A percentile compares a stretch with the other conserved stretches of the same genome.
Conservation (phyloP, 345 rosid genomes). For the Eucalyptus tenuipes region DNA sequence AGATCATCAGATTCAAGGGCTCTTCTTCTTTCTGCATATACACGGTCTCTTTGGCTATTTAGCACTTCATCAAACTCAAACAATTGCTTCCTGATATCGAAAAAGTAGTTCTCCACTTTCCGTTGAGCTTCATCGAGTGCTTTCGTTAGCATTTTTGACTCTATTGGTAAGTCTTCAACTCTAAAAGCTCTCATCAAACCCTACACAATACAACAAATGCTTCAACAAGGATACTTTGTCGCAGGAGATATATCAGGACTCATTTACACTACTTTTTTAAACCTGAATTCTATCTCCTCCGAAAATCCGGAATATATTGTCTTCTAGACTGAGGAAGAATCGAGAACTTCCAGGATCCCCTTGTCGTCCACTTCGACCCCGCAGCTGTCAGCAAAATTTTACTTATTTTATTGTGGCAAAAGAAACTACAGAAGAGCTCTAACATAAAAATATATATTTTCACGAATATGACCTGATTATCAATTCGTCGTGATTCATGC, state of each 20-base stretch:
- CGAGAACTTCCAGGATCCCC: constrained; percentile 99
- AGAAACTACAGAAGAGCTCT: background rate
- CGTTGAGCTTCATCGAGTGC: constrained; percentile 97
- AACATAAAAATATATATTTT: background rate
- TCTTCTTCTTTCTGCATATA: constrained; percentile 88
- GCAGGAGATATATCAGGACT: background rate
- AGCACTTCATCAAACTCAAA: constrained; percentile 95
- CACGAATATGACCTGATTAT: constrained; percentile 56
- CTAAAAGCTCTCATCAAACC: constrained; percentile 97
- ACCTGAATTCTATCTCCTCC: constrained; percentile 98
- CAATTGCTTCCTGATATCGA: constrained; percentile 83
- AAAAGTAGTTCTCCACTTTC: constrained; percentile 93
- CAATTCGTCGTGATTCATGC: constrained; percentile 89
- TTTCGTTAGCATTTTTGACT: constrained; percentile 90
- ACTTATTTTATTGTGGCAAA: background rate
- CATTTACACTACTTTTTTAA: background rate
- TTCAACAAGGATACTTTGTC: background rate
- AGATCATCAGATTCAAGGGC: constrained; percentile 85
- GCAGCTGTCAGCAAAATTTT: constrained; percentile 30
- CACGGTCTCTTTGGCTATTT: constrained; percentile 97
- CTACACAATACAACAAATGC: constrained; percentile 18
- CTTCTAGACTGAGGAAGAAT: constrained; percentile 96
- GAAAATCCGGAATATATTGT: constrained; percentile 84
- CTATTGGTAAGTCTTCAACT: constrained; percentile 93
- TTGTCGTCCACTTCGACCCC: constrained; percentile 93